These are phyloP conservation scores for Porphyrellus cyaneotinctus DNA, from an alignment of 768 basidiomycete species.

Conservation along the genomic window DNA sequence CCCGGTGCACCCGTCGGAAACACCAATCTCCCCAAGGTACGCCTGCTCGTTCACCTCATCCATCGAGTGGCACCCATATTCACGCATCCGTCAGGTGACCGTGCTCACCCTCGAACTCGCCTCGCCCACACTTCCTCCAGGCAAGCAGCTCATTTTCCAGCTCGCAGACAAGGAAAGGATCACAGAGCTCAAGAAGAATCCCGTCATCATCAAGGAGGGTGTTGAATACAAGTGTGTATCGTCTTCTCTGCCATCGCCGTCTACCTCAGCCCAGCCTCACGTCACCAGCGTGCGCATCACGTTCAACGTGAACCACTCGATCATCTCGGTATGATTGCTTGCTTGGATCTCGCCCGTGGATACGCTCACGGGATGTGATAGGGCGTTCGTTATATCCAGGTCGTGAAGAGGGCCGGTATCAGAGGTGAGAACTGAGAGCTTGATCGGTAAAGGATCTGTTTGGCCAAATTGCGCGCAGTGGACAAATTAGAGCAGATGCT, in stretches of 20 bases:
- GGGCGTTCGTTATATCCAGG: conserved; percentile 85
- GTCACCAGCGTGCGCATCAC: conserved; percentile 64
- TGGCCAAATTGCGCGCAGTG: conserved; percentile 43
- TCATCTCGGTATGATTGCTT: conserved; percentile 61
- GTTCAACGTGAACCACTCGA: conserved; percentile 86
- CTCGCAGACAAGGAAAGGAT: conserved; percentile 45
- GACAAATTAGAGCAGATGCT: conserved; percentile 94
- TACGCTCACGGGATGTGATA: conserved; percentile 31
- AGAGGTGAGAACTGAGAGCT: conserved; percentile 48
- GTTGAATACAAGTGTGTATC: conserved; percentile 76
- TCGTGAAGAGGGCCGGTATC: conserved; percentile 76
- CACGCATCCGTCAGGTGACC: conserved; percentile 48
- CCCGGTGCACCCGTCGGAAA: conserved; percentile 41
- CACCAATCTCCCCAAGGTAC: conserved; percentile 63
- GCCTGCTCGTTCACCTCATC: neutral
- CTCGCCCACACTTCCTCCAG: conserved; percentile 64
- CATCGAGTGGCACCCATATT: conserved; percentile 19
- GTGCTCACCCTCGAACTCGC: conserved; percentile 73
- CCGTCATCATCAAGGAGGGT: conserved; percentile 76
- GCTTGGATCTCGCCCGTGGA: neutral
- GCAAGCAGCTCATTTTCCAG: conserved; percentile 64
- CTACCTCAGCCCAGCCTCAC: conserved; percentile 8
- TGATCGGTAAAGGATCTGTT: neutral
- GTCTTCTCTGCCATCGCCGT: neutral
- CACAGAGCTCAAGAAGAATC: conserved; percentile 68